Base-by-base conservation (phyloP, 208 protist species). In the Dictyostelium gargantuum region DNA sequence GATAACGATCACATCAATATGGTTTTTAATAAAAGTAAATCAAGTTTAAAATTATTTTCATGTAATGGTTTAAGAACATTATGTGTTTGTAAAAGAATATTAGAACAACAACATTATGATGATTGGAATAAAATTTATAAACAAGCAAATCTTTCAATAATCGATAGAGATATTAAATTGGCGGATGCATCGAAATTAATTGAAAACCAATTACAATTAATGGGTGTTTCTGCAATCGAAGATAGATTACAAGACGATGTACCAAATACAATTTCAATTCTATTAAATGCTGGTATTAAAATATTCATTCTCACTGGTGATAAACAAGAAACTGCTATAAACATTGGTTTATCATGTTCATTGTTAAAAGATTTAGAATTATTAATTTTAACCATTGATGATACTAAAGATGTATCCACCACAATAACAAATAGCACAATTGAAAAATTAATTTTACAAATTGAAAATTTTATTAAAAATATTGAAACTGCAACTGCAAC, bases 281-380 rank as follows among this genome's bases (percentile, higher is more conserved):
- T 98, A 40, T 91, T 93, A 26, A 72, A 96, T 42, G 98, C 98
- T 3, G 93, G 85, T 9, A 97, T 99, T 63, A 97, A 98, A 23
- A 94, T 99, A 42, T 99, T 98, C 98, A 98, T 99, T 95, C 63
- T 99, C 35, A 99, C 99, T 35, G 99, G 99, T 50, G 99, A 99
- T 95, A 99, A 99, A 94, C 84, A 98, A 68, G 98, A 99, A 92
- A 99, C 99, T n/a, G 99, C 99, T 6, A 97, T 99, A 91, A 98
- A 99, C 92, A 99, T 99, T 93, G 98, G 95, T 23, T 91, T 93
- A 21, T 91, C 97, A 2, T 97, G 94, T 76, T 75, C 95, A 21
- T 40, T 93, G 32, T 32, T 70, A 54, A 70, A 6, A 17, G 26
- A 40, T 26, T 54, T 46, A 10, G 52, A 46, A 44, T 38, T 77